phyloP scores from a whole-genome alignment of 805 yeast genomes.

The Pichia californica region DNA sequence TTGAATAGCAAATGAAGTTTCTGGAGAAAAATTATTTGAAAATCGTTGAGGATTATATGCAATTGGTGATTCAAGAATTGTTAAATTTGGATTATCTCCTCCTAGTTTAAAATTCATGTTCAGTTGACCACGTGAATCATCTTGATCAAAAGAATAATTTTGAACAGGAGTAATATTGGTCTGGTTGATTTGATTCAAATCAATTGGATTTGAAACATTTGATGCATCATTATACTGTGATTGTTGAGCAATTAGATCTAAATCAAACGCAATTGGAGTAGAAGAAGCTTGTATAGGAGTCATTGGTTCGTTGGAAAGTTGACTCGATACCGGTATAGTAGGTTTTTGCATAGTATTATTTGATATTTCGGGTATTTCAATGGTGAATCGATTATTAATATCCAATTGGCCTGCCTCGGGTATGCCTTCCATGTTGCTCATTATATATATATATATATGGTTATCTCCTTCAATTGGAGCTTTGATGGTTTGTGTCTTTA shows the following conservation, averaged over 20 bases:
- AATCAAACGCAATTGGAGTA: not conserved
- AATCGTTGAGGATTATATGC: too few relatives aligned
- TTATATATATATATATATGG: too few relatives aligned
- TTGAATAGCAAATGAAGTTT: conserved; percentile 23
- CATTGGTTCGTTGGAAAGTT: not conserved
- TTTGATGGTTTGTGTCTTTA: too few relatives aligned
- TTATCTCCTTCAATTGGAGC: too few relatives aligned
- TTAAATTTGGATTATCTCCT: not conserved
- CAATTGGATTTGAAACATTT: too few relatives aligned
- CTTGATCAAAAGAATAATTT: conserved; percentile 4
- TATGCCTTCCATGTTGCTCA: too few relatives aligned
- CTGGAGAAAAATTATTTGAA: not conserved
- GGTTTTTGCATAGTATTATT: not conserved
- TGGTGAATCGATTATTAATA: conserved; percentile 11
- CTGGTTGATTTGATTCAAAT: not conserved
- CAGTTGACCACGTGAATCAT: conserved; percentile 20
- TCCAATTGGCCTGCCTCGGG: too few relatives aligned
- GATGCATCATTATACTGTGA: not conserved
- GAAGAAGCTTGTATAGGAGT: not conserved
- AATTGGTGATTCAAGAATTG: too few relatives aligned
- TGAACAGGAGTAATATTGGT: not conserved
- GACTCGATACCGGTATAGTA: not conserved
- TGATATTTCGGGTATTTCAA: conserved; percentile 22
- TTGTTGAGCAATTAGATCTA: not conserved
- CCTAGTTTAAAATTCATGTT: conserved; percentile 25